Evolutionary conservation across 176 grass and related monocot genomes (phyloP).

Genomic region (Eleusine indica): DNA sequence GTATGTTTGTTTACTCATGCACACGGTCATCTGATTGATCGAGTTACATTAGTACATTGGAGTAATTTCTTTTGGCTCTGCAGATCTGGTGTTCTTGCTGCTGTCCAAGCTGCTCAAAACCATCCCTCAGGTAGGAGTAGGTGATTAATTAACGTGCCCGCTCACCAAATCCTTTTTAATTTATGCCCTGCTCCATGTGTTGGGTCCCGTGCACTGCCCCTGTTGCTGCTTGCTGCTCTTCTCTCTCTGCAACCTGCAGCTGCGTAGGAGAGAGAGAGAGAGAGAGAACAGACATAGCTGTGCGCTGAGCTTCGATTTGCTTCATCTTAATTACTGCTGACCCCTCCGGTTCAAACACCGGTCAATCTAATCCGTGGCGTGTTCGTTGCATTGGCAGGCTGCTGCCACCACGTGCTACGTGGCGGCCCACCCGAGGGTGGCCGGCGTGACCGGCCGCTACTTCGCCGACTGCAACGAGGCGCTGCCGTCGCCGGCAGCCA

Average conservation of each 20-base stretch:
- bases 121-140: slow-evolving; percentile 60
- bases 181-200: slow-evolving; percentile 38
- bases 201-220: slow-evolving; percentile 4
- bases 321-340: slow-evolving; percentile 14
- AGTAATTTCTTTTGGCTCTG: background rate
- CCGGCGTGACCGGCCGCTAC: slow-evolving; percentile 77
- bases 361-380: background rate
- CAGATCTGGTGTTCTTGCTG: slow-evolving; percentile 93
- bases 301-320: background rate
- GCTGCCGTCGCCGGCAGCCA: slow-evolving; percentile 67
- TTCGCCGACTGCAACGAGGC: slow-evolving; percentile 98
- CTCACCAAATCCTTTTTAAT: slow-evolving; percentile 9
- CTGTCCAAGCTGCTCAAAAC: slow-evolving; percentile 93
- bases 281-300: background rate
- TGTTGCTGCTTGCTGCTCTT: background rate
- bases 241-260: background rate
- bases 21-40: no score
- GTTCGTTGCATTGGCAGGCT: slow-evolving; percentile 42
- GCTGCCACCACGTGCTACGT: slow-evolving; percentile 97
- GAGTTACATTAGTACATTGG: no score
- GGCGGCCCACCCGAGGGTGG: slow-evolving; percentile 71
- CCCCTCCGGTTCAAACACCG: background rate
- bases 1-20: background rate
- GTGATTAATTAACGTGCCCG: slow-evolving; percentile 43
- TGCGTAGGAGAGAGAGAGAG: background rate